Evolutionary conservation across 2,329 filamentous ascomycete species (phyloP).

Genomic region (Microascus cirrosus): DNA sequence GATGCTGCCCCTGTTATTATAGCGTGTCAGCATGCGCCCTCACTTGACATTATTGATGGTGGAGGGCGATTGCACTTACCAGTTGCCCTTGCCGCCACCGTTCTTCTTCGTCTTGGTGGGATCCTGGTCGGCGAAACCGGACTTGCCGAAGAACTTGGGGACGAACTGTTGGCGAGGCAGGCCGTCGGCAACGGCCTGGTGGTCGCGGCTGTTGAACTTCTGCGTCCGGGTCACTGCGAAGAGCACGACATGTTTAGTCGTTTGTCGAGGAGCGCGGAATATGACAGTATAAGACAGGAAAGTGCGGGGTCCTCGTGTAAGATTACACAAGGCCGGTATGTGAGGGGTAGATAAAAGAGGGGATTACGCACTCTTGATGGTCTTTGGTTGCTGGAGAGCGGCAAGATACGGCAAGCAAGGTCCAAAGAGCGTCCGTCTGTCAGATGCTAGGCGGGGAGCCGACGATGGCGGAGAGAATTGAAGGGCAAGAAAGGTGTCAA

Average conservation of each 20-base stretch:
- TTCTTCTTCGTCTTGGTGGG: constrained; percentile 97
- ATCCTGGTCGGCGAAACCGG: constrained; percentile 67
- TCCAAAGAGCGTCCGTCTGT: not conserved
- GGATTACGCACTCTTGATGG: not conserved
- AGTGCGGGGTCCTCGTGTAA: not conserved
- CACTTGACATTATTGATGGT: not conserved
- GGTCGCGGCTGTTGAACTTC: constrained; percentile 91
- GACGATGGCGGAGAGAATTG: not conserved
- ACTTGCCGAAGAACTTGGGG: constrained; percentile 88
- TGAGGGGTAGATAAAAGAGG: not conserved
- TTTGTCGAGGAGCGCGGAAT: not conserved
- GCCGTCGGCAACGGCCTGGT: constrained; percentile 68
- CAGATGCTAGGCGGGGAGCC: not conserved
- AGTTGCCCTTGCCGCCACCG: constrained; percentile 85
- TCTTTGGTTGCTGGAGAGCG: not conserved
- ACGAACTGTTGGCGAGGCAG: constrained; percentile 50
- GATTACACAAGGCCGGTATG: constrained; percentile 1
- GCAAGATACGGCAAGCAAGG: not conserved
- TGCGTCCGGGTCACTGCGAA: constrained; percentile 86
- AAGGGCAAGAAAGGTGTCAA: not conserved
- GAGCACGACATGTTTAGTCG: not conserved
- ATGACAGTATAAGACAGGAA: not conserved
- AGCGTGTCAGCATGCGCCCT: not conserved
- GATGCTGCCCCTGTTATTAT: constrained; percentile 56
- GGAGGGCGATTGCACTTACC: constrained; percentile 44